Evolutionary conservation across 2,329 filamentous ascomycete genomes (phyloP).

Genomic region (Colletotrichum higginsianum): DNA sequence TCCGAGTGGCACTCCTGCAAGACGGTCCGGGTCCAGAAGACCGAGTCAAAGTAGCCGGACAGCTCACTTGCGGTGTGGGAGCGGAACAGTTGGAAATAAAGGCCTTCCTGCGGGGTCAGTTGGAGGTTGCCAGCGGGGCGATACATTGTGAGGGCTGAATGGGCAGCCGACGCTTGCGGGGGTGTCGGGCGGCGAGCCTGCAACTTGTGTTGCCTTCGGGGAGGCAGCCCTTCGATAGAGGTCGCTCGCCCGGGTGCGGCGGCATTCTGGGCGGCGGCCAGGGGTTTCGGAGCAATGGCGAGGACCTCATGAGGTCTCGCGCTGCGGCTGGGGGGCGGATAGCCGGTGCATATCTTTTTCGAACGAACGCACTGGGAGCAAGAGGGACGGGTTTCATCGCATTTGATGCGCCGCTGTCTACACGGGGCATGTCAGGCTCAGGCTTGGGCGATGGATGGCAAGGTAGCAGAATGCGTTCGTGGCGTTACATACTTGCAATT

Average conservation of each 20-base stretch:
- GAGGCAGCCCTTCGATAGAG: constrained; percentile 38
- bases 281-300: constrained; percentile 65
- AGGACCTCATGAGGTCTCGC: constrained; percentile 63
- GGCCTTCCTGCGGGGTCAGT: constrained; percentile 66
- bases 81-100: constrained; percentile 75
- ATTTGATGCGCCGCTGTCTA: constrained; percentile 75
- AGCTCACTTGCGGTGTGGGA: constrained; percentile 73
- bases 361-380: constrained; percentile 74
- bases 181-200: constrained; percentile 47
- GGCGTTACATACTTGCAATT: constrained; percentile 75
- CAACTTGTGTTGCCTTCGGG: constrained; percentile 37
- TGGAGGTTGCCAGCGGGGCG: constrained; percentile 62
- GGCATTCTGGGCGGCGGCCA: constrained; percentile 44
- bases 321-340: constrained; percentile 69
- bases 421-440: constrained; percentile 44
- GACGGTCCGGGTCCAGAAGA: constrained; percentile 76
- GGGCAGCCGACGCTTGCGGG: constrained; percentile 51
- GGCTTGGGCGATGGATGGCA: constrained; percentile 12
- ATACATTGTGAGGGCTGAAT: constrained; percentile 52
- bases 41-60: constrained; percentile 76
- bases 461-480: not conserved
- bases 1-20: constrained; percentile 75
- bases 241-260: constrained; percentile 43
- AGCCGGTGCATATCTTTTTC: constrained; percentile 72
- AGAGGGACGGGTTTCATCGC: constrained; percentile 73